Evolutionary conservation across 2,329 filamentous ascomycete species (phyloP).

Genomic region (Pseudovirgaria hyperparasitica): DNA sequence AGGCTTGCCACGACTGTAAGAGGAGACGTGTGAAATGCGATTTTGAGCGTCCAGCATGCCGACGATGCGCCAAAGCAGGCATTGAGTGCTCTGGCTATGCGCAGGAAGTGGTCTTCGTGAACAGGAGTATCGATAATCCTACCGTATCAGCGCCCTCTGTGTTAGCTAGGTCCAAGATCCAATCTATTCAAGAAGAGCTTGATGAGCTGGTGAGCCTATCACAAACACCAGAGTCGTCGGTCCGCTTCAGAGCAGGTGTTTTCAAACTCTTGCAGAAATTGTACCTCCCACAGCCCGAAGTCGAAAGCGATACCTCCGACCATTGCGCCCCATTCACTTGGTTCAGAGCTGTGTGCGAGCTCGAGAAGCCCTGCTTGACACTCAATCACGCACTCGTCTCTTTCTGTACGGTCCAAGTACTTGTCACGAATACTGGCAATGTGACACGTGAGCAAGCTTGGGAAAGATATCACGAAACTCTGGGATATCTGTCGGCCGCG

Average conservation of each 20-base stretch:
- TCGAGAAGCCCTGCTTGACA: constrained; percentile 1
- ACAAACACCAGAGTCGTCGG: too few species aligned
- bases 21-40: constrained; percentile 6
- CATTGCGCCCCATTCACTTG: too few species aligned
- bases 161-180: too few species aligned
- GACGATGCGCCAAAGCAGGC: constrained; percentile 4
- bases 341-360: constrained; percentile 3
- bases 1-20: constrained; percentile 6
- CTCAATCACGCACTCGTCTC: constrained; percentile 4
- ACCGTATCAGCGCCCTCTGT: constrained; percentile 3
- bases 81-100: constrained; percentile 4
- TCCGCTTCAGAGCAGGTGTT: too few species aligned
- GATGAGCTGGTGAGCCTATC: too few species aligned
- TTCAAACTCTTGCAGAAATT: too few species aligned
- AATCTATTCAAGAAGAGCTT: too few species aligned
- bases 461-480: too few species aligned
- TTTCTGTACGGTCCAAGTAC: constrained; percentile 5
- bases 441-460: constrained; percentile 2
- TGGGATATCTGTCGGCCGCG: too few species aligned
- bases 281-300: too few species aligned
- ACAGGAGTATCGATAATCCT: constrained; percentile 3
- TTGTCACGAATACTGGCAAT: constrained; percentile 1
- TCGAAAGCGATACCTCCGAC: too few species aligned
- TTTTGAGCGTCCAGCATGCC: constrained; percentile 3
- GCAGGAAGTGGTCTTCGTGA: constrained; percentile 3